Conservation (phyloP, 2,329 filamentous ascomycete genomes). For the Cytospora piceae region DNA sequence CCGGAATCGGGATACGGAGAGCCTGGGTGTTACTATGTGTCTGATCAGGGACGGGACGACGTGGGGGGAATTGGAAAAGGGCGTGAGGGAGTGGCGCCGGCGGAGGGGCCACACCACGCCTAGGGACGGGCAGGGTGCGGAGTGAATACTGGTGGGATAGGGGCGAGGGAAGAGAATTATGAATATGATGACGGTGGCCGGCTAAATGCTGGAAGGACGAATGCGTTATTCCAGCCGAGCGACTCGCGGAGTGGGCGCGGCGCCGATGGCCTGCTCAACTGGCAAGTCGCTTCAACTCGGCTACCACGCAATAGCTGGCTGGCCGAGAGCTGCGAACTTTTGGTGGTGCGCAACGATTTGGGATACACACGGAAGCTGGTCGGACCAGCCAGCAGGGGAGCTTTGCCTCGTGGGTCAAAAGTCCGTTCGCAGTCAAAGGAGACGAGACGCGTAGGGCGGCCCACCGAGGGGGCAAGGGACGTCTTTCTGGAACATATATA, state of each 20-base stretch:
- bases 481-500: not conserved
- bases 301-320: not conserved
- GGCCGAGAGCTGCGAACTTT: not conserved
- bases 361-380: not conserved
- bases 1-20: conserved; percentile 80
- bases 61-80: conserved; percentile 76
- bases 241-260: too few relatives aligned
- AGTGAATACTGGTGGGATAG: not conserved
- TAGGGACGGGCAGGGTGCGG: not conserved
- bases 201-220: too few relatives aligned
- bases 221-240: too few relatives aligned
- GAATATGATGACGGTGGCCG: too few relatives aligned
- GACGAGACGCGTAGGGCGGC: too few relatives aligned
- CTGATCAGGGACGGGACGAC: conserved; percentile 80
- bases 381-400: not conserved
- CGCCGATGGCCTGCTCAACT: too few relatives aligned
- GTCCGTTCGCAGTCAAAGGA: too few relatives aligned
- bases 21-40: conserved; percentile 80
- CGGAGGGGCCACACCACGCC: conserved; percentile 53
- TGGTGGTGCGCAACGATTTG: too few relatives aligned
- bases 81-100: conserved; percentile 80
- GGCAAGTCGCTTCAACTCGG: not conserved
- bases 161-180: too few relatives aligned
- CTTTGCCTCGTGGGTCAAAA: too few relatives aligned
- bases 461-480: not conserved